phyloP scores from a whole-genome alignment of 768 basidiomycete genomes.

The Russula dissimulans region DNA sequence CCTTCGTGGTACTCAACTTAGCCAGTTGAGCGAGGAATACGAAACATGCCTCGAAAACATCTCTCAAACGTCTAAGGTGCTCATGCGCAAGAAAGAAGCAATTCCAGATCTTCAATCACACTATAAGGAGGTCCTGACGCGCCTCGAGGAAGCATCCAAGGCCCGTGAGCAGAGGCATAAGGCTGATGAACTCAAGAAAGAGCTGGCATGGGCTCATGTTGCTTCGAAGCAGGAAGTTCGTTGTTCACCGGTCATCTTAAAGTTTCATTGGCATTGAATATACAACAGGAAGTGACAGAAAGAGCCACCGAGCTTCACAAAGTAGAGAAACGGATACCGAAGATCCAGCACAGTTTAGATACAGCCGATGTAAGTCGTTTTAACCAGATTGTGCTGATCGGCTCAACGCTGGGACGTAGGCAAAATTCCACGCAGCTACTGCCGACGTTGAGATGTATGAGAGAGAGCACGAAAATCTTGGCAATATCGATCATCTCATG shows the following conservation, averaged over 20 bases:
- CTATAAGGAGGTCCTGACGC: conserved; percentile 45
- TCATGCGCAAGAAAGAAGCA: conserved; percentile 63
- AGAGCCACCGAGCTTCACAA: conserved; percentile 36
- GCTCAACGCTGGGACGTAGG: conserved; percentile 22
- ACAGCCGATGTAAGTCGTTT: conserved; percentile 31
- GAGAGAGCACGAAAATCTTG: conserved; percentile 33
- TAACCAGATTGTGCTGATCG: not conserved
- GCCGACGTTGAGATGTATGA: conserved; percentile 33
- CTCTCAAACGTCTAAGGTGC: conserved; percentile 52
- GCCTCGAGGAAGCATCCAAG: conserved; percentile 65
- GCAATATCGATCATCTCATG: conserved; percentile 40
- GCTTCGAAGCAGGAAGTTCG: conserved; percentile 56
- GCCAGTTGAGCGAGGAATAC: conserved; percentile 83
- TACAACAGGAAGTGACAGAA: conserved; percentile 35
- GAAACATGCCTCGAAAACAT: conserved; percentile 67
- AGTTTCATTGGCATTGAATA: not conserved
- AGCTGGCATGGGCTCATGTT: conserved; percentile 86
- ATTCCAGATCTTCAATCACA: conserved; percentile 65
- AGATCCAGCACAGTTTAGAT: conserved; percentile 32
- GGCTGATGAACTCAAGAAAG: conserved; percentile 62
- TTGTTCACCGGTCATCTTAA: not conserved
- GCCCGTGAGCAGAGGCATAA: conserved; percentile 63
- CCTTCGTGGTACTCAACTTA: conserved; percentile 85
- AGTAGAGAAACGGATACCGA: conserved; percentile 30
- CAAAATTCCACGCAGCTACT: conserved; percentile 27